Evolutionary conservation across 805 yeast species (phyloP), one percentile per base, ranked within the genome.

Genomic region (Candida oleophila): DNA sequence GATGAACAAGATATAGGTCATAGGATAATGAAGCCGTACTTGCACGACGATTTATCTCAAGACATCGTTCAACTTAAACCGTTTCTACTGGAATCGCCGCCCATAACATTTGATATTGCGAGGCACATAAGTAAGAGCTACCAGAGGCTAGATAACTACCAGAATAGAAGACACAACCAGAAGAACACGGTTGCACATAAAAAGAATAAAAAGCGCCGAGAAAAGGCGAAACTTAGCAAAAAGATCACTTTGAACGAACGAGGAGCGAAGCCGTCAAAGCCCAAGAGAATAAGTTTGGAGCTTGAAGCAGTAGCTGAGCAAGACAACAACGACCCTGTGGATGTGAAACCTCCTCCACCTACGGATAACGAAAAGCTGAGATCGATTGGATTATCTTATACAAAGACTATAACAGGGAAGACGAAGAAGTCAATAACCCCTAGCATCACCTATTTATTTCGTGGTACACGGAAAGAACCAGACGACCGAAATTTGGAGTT

Each of bases 51-150:
- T 36, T 22, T 38, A 2, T 48, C 38, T 9, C 52, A 49, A 22
- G 42, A 34, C 16, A 15, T 25, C 4, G 30, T 21, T 16, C 22
- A 11, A 15, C 46, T 42, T 43, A n/a, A n/a, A n/a, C n/a, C 22
- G 43, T 44, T 14, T 19, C 45, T 48, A 9, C 58, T 57, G 37
- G 55, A 49, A 8, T 66, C 71, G 3, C 73, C 73, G 1, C 73
- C 73, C 1, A 65, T 68, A 2, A 48, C 61, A 3, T 59, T 64
- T 46, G 55, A 59, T 41, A 51, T 58, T 7, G 62, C 64, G 4
- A 42, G 64, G 15, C 61, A 57, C 41, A 48, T 55, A 4, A 54
- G 53, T 28, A 58, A 55, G 34, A 40, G 57, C 5, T 33, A 55
- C 22, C 48, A 50, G 3, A 28, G 40, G 19, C 14, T n/a, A 21